Base-by-base conservation (phyloP, 768 basidiomycete species). In the Phallus indusiatus region DNA sequence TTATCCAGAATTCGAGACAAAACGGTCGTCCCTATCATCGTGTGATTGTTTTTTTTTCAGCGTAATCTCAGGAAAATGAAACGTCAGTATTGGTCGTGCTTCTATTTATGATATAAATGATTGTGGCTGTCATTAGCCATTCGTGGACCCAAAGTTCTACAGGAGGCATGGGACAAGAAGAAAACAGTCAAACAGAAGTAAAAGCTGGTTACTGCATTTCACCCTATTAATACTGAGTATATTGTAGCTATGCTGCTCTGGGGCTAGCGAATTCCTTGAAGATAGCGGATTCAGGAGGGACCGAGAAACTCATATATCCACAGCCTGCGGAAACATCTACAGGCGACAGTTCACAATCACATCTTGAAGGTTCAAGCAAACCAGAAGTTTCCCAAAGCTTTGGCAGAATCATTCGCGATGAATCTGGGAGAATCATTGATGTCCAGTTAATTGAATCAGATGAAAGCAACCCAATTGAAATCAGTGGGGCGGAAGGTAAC, bases 101-200 rank as follows among this genome's bases (percentile, higher is more conserved):
- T 36, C 1, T 10, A 36, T 61, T 59, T 47, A 10, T 53, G 16
- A 33, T 57, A 20, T 50, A 24, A 47, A 56, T 64, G 22, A 52
- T 9, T 18, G 6, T 33, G n/a, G 17, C 35, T 10, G 48, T 59
- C 64, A 60, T 63, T 71, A 85, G 89, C 86, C 22, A 84, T 96
- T 61, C 81, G 84, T 56, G 93, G 88, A 5, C 92, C 93, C 1
- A 85, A 86, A 68, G 77, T 80, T 10, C 74, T 96, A 62, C 88
- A 88, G 68, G 83, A 88, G 49, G 84, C 84, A 57, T 97, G 94
- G 94, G 89, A 97, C 71, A 82, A 82, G 64, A 75, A 74, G 54
- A 90, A 90, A 73, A 97, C 94, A 11, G 85, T 94, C 17, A 81
- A 80, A 63, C 94, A 97, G 81, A 97, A 96, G 94, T 95, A 67